Evolutionary conservation across 805 yeast genomes (phyloP).

Genomic region (Saccharomyces paradoxus): DNA sequence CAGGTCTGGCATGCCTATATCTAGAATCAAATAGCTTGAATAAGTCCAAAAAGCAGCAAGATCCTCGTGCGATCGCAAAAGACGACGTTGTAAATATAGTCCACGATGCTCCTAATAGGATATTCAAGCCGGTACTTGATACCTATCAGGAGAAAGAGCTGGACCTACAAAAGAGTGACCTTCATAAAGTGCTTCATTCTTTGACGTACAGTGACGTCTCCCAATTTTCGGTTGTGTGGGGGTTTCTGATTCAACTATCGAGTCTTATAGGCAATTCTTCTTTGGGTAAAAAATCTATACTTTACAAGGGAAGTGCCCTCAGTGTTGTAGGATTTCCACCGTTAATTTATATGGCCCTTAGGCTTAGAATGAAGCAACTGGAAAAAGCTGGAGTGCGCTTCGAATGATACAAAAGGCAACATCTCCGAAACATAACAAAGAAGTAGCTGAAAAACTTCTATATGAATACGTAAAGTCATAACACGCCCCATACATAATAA

Average conservation of each 20-base stretch:
- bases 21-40: not conserved
- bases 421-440: not conserved
- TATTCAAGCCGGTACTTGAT: conserved; percentile 4
- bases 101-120: conserved; percentile 13
- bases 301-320: conserved; percentile 11
- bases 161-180: conserved; percentile 1
- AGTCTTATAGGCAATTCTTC: conserved; percentile 6
- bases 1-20: not conserved
- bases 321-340: conserved; percentile 18
- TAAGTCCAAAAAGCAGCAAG: not conserved
- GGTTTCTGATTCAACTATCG: conserved; percentile 17
- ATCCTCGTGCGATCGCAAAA: not conserved
- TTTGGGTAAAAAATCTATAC: conserved; percentile 13
- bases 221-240: conserved; percentile 15
- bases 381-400: not conserved
- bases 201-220: conserved; percentile 18
- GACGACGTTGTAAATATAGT: conserved; percentile 6
- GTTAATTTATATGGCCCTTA: conserved; percentile 1
- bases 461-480: not conserved
- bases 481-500: not conserved
- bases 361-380: not conserved
- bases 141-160: conserved; percentile 3
- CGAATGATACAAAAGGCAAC: not conserved
- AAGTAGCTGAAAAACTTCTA: not conserved
- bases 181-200: conserved; percentile 8